Conservation (phyloP, 2,329 filamentous ascomycete genomes). For the Aspergillus sp. region DNA sequence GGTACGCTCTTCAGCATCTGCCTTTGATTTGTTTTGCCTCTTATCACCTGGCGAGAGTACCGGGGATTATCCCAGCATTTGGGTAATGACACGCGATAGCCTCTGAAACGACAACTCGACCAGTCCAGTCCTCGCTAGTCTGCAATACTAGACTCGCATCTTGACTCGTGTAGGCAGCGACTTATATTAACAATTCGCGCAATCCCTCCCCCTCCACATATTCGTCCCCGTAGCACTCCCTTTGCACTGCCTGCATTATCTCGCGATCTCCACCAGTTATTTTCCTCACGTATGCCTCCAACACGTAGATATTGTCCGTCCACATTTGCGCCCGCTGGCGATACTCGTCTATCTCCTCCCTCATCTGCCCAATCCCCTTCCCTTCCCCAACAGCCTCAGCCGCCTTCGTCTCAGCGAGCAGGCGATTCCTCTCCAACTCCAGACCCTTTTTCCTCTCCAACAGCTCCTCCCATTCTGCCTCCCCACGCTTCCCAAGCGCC, state of each 20-base stretch:
- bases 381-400: constrained; percentile 30
- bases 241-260: constrained; percentile 43
- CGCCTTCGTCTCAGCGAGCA: constrained; percentile 25
- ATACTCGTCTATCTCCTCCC: constrained; percentile 31
- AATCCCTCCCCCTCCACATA: constrained; percentile 56
- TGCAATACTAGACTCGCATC: not conserved
- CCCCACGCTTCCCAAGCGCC: constrained; percentile 13
- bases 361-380: constrained; percentile 33
- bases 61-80: not conserved
- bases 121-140: not conserved
- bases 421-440: constrained; percentile 29
- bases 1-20: not conserved
- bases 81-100: not conserved
- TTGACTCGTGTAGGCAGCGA: not conserved
- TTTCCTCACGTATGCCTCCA: constrained; percentile 42
- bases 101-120: not conserved
- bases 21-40: not conserved
- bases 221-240: constrained; percentile 53
- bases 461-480: constrained; percentile 22
- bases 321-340: constrained; percentile 31
- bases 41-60: not conserved
- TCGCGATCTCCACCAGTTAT: constrained; percentile 46
- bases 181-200: constrained; percentile 34
- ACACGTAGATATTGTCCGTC: constrained; percentile 47
- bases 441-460: constrained; percentile 24